These are phyloP conservation scores for Penicillium occitanis DNA, from an alignment of 2,329 filamentous ascomycete genomes.

Conservation along the genomic window DNA sequence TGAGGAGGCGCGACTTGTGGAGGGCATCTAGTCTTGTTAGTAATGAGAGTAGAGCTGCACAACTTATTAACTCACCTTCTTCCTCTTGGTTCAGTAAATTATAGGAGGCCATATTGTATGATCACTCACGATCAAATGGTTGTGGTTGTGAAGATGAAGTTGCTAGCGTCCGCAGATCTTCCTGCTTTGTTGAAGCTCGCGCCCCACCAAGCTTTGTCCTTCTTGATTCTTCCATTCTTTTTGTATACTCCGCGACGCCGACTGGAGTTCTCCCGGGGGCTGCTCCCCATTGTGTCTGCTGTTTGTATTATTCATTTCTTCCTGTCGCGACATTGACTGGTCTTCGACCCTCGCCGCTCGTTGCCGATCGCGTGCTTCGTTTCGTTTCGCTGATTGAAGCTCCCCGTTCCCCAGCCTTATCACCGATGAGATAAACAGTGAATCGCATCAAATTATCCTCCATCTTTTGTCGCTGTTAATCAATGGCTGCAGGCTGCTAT, in stretches of 20 bases:
- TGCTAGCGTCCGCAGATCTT: background rate
- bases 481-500: constrained; percentile 17
- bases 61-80: constrained; percentile 35
- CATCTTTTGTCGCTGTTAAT: background rate
- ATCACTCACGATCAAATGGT: background rate
- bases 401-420: constrained; percentile 12
- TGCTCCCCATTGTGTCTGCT: constrained; percentile 10
- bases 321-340: constrained; percentile 7
- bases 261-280: background rate
- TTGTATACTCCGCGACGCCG: background rate
- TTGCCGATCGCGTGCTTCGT: background rate
- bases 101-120: constrained; percentile 56
- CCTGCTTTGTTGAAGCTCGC: constrained; percentile 14
- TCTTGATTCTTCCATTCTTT: background rate
- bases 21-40: constrained; percentile 62
- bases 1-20: constrained; percentile 81
- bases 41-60: background rate
- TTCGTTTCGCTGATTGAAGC: constrained; percentile 15
- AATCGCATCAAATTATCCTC: background rate
- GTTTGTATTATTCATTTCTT: background rate
- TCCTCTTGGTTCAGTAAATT: constrained; percentile 71
- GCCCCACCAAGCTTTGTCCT: constrained; percentile 17
- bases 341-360: constrained; percentile 5
- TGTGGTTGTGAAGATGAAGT: background rate
- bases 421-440: constrained; percentile 4